Conservation (phyloP, 208 protist species). For the Herpetomonas muscarum region DNA sequence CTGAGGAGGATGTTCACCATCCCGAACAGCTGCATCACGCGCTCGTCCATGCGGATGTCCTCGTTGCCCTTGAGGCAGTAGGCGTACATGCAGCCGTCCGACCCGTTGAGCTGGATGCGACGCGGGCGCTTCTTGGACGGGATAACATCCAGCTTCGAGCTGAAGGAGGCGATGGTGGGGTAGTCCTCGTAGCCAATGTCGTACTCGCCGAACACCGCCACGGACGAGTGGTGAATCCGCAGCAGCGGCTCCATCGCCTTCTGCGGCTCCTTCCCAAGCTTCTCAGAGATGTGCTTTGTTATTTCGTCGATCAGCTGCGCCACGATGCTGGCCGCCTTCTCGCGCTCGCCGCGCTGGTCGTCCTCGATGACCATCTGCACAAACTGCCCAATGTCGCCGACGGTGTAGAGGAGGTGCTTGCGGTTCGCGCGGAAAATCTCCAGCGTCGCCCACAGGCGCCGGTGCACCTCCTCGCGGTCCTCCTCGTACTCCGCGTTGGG, state of each 20-base stretch:
- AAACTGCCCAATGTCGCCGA: slow-evolving; percentile 88
- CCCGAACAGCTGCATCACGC: slow-evolving; percentile 99
- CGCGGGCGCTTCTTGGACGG: slow-evolving; percentile 99
- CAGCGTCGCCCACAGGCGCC: slow-evolving; percentile 59
- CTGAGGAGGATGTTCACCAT: slow-evolving; percentile 99
- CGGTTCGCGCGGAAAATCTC: slow-evolving; percentile 80
- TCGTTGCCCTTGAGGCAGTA: slow-evolving; percentile 99
- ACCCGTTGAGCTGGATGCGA: slow-evolving; percentile 95
- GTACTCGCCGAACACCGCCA: slow-evolving; percentile 98
- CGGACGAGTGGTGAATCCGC: slow-evolving; percentile 90
- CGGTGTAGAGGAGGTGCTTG: slow-evolving; percentile 77
- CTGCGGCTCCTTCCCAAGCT: slow-evolving; percentile 91
- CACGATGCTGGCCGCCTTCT: slow-evolving; percentile 77
- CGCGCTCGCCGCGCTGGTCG: slow-evolving; percentile 66
- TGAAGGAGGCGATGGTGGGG: slow-evolving; percentile 94
- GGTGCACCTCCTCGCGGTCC: slow-evolving; percentile 75
- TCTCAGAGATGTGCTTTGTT: slow-evolving; percentile 94
- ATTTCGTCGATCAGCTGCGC: slow-evolving; percentile 96
- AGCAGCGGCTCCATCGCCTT: slow-evolving; percentile 95
- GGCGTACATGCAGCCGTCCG: slow-evolving; percentile 95
- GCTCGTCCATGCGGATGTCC: slow-evolving; percentile 99
- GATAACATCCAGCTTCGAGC: slow-evolving; percentile 95
- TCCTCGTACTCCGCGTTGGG: slow-evolving; percentile 90
- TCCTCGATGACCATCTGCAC: slow-evolving; percentile 81
- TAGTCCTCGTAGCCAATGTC: slow-evolving; percentile 82